These are phyloP conservation scores for Penicillium atrosanguineum DNA, from an alignment of 495 filamentous ascomycete species.

Conservation along the genomic window DNA sequence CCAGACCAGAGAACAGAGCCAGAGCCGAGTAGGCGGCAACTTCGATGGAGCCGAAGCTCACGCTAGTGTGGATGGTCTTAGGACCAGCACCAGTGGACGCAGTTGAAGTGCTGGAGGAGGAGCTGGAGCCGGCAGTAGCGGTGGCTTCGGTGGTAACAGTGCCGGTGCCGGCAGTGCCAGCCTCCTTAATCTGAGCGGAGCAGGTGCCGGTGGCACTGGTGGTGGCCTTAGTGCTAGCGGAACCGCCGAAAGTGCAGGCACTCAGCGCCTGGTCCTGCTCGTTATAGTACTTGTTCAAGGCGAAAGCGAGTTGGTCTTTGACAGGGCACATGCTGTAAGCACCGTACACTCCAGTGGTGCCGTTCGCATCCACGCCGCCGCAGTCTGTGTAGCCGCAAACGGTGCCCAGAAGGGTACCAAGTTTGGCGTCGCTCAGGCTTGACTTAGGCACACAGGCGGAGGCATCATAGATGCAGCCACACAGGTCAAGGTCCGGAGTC, in stretches of 20 bases:
- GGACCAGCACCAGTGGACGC: conserved; percentile 39
- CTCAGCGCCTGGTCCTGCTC: conserved; percentile 49
- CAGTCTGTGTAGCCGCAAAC: conserved; percentile 72
- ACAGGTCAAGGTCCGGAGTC: conserved; percentile 69
- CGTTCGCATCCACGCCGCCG: conserved; percentile 68
- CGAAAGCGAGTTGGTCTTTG: conserved; percentile 75
- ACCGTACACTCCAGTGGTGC: conserved; percentile 73
- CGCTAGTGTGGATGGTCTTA: conserved; percentile 31
- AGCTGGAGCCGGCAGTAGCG: conserved; percentile 33
- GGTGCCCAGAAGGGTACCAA: conserved; percentile 64
- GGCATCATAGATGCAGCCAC: conserved; percentile 74
- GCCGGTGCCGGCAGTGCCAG: conserved; percentile 62
- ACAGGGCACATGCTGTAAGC: conserved; percentile 86
- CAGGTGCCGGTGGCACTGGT: conserved; percentile 51
- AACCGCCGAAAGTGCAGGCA: conserved; percentile 77
- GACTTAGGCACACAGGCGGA: conserved; percentile 57
- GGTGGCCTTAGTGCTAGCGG: conserved; percentile 52
- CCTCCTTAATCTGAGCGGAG: conserved; percentile 53
- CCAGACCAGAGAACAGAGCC: conserved; percentile 64
- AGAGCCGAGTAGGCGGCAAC: conserved; percentile 62
- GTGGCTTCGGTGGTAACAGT: conserved; percentile 57
- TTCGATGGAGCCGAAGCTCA: conserved; percentile 54
- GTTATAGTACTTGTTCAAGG: conserved; percentile 77
- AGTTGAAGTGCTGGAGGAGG: conserved; percentile 21
- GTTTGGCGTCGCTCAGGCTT: conserved; percentile 50